These are phyloP conservation scores for Klebsormidium nitens DNA, from an alignment of 139 green algal genomes.

Conservation along the genomic window DNA sequence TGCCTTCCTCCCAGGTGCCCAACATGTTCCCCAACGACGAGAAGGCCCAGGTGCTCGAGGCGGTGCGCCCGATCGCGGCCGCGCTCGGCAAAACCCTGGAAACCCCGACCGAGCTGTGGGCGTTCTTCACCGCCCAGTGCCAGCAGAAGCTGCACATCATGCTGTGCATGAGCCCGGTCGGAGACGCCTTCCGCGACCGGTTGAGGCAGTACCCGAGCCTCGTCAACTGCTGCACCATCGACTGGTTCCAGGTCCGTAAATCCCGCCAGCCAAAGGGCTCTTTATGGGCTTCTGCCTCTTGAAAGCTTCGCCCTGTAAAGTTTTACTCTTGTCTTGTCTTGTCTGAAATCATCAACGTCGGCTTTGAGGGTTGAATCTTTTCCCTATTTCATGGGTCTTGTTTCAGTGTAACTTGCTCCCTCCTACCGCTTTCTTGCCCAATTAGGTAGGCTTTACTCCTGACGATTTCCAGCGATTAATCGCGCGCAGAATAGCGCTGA, in stretches of 20 bases:
- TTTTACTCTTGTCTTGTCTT: too few relatives aligned
- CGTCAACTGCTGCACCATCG: constrained; percentile 62
- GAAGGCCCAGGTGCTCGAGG: constrained; percentile 51
- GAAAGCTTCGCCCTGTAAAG: not conserved
- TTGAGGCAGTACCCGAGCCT: constrained; percentile 54
- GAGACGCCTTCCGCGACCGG: constrained; percentile 47
- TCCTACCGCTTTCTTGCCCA: not conserved
- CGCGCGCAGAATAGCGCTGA: too few relatives aligned
- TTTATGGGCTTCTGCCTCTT: not conserved
- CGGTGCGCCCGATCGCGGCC: constrained; percentile 23
- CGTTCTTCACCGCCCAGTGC: constrained; percentile 25
- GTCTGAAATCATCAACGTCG: too few relatives aligned
- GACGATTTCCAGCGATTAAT: too few relatives aligned
- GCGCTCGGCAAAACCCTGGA: constrained; percentile 41
- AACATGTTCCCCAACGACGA: constrained; percentile 73
- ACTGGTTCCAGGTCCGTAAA: constrained; percentile 39
- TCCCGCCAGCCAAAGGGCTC: not conserved
- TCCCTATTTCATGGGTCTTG: too few relatives aligned
- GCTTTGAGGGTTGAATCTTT: too few relatives aligned
- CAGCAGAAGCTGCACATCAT: constrained; percentile 37
- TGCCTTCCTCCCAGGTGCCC: too few relatives aligned
- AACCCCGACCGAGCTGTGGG: constrained; percentile 31
- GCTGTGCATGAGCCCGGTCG: constrained; percentile 36
- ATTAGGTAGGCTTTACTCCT: too few relatives aligned
- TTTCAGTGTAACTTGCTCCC: too few relatives aligned